Evolutionary conservation across 208 protist species (phyloP).

Genomic region (Strigomonas galati): DNA sequence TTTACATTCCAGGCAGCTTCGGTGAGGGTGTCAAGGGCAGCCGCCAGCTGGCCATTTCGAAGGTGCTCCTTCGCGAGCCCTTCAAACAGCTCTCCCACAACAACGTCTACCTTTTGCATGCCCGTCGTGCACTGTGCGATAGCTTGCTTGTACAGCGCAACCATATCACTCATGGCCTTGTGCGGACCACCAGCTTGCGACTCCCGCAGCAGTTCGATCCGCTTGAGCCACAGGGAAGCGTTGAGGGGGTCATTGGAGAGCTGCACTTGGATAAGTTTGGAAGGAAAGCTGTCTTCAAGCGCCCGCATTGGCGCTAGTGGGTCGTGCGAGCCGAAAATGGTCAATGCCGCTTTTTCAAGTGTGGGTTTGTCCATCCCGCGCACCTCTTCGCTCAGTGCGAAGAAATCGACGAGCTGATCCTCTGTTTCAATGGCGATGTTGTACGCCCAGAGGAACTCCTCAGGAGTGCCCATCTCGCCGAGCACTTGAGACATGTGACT

Average conservation of each 20-base stretch:
- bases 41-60: conserved; percentile 20
- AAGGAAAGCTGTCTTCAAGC: conserved; percentile 43
- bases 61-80: conserved; percentile 42
- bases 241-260: conserved; percentile 41
- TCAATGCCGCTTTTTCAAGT: conserved; percentile 9
- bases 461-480: conserved; percentile 40
- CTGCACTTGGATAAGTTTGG: conserved; percentile 68
- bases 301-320: conserved; percentile 33
- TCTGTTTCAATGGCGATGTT: conserved; percentile 57
- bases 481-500: conserved; percentile 38
- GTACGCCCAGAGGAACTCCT: conserved; percentile 48
- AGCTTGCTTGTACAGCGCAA: conserved; percentile 52
- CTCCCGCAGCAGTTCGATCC: conserved; percentile 68
- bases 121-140: conserved; percentile 64
- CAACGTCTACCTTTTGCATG: conserved; percentile 38
- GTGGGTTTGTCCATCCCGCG: conserved; percentile 21
- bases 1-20: conserved; percentile 59
- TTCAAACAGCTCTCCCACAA: conserved; percentile 60
- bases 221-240: conserved; percentile 70
- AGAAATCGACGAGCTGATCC: conserved; percentile 70
- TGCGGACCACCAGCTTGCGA: no score
- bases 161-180: conserved; percentile 29
- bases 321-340: conserved; percentile 17
- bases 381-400: conserved; percentile 49
- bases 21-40: conserved; percentile 40